Evolutionary conservation across 345 rosid species (phyloP).

Genomic region (Gossypium arboreum): DNA sequence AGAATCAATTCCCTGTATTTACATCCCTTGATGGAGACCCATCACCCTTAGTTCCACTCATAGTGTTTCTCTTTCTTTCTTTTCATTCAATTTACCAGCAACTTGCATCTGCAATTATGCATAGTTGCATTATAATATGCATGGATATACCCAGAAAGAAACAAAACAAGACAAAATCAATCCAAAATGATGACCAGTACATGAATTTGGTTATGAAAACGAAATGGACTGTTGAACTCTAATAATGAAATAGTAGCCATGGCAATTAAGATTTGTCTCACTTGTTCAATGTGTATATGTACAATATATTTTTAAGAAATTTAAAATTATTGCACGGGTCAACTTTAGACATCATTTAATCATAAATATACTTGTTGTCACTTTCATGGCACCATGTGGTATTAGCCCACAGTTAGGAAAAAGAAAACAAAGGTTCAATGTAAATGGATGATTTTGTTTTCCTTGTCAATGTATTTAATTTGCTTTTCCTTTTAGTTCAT

Average conservation of each 20-base stretch:
- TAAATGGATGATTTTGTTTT: neutral
- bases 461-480: neutral
- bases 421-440: neutral
- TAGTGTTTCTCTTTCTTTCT: neutral
- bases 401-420: constrained; percentile 1
- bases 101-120: constrained; percentile 1
- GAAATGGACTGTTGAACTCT: neutral
- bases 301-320: too few relatives aligned
- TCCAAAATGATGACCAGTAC: neutral
- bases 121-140: neutral
- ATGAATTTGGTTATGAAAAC: neutral
- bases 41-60: constrained; percentile 10
- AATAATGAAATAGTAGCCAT: neutral
- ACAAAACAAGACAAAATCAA: neutral
- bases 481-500: too few relatives aligned
- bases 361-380: neutral
- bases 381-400: constrained; percentile 2
- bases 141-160: neutral
- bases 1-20: constrained; percentile 3
- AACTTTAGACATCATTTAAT: neutral
- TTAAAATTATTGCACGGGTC: too few relatives aligned
- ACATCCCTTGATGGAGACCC: constrained; percentile 13
- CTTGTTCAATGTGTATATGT: neutral
- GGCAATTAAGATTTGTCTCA: neutral
- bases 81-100: neutral